Evolutionary conservation across 805 yeast species (phyloP), one percentile per base, ranked within the genome.

Genomic region (Spathaspora arborariae): DNA sequence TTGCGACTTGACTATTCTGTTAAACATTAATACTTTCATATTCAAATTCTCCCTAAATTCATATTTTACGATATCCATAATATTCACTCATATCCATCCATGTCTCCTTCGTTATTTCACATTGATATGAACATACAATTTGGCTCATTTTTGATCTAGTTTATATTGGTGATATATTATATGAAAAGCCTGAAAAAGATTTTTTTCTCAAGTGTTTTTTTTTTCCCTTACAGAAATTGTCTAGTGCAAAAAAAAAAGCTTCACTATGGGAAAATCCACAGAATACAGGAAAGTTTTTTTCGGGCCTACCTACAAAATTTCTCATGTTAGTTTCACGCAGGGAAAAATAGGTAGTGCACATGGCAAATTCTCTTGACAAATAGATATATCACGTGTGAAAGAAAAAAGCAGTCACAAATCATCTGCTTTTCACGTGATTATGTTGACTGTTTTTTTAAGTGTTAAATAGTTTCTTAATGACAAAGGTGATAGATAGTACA

Each of bases 91-190:
- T 27, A 27, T 13, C 11, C 35, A 30, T 30, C 35, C 16, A n/a
- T 30, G 16, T 30, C 35, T 30, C 16, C 35, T 13, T 30, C 35
- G n/a, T 30, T 30, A n/a, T 15, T 30, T 10, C 35, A 30, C 35
- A 30, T 13, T 13, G 35, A 30, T 30, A 30, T 24, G 41, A 47
- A 64, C 70, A 64, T 65, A 65, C 70, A 56, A 59, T 51, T 55
- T 58, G 63, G 58, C 67, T 62, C 67, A 62, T 62, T 57, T 54
- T 59, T 51, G 42, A 18, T 33, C 35, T 30, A 37, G 42, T 43
- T 43, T 33, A 24, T 44, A 24, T 46, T 44, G 49, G 44, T 51
- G 45, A 47, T 51, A 45, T 41, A 24, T 20, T 19, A 21, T 7
- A 40, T 40, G 40, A 38, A 44, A 48, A 44, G 24, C 38, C 42